Base-by-base conservation (phyloP, 306 rosid species). In the Cotoneaster glaucophyllus region DNA sequence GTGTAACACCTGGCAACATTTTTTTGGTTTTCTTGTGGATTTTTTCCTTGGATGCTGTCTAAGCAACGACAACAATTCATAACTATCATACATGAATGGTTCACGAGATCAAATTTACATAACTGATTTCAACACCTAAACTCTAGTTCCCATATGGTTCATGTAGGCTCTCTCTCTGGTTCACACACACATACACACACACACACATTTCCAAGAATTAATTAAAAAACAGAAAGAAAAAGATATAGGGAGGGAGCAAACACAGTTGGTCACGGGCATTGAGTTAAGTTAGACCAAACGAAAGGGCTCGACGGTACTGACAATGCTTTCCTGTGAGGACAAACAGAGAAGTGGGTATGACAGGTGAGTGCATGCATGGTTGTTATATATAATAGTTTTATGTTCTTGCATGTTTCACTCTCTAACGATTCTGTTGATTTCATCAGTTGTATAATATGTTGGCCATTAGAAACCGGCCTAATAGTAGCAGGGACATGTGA, bases 201-300 rank as follows among this genome's bases (percentile, higher is more conserved):
- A 31, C 28, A 73, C 59, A 58, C 41, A 74, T 70, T 32, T 34
- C 58, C 79, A 24, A 64, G 19, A 25, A 26, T 15, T 45, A 45
- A 45, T 45, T 48, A 45, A 61, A 19, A 29, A 56, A 45, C 25
- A 21, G 44, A 10, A 45, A 24, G 9, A 69, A 43, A 6, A n/a
- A 67, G 18, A 39, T 17, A 32, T 24, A 65, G 57, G 50, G 48
- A 9, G 52, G 18, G 69, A 77, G 66, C 71, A 81, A 69, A 74
- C 45, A 18, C 48, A 64, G 11, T 54, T 56, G 87, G 71, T 90
- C 95, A 87, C 92, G 95, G 81, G 95, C 44, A 65, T 76, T 81
- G 48, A 70, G 34, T 15, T 14, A 37, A 70, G 48, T 2, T 29
- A 10, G 82, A 70, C 24, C 17, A 28, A 37, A 5, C 17, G 65